Evolutionary conservation across 2,329 filamentous ascomycete species (phyloP).

Genomic region (Colletotrichum sp.): DNA sequence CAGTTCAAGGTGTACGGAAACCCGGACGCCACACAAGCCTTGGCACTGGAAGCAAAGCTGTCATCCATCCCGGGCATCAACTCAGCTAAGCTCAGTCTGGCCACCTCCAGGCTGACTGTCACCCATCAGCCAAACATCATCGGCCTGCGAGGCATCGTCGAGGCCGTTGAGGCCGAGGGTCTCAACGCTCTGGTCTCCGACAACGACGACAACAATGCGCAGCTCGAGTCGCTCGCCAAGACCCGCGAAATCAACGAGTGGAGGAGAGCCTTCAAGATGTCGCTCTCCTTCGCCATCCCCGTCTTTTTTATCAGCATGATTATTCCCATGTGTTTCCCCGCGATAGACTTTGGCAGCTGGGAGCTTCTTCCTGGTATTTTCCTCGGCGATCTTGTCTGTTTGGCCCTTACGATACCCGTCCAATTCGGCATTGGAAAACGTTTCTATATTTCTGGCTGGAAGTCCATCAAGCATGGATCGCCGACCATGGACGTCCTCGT

Average conservation of each 20-base stretch:
- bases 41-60: slow-evolving; percentile 73
- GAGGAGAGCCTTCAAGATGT: slow-evolving; percentile 80
- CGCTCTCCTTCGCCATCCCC: slow-evolving; percentile 81
- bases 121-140: slow-evolving; percentile 73
- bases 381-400: slow-evolving; percentile 85
- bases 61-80: slow-evolving; percentile 71
- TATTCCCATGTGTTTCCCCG: slow-evolving; percentile 82
- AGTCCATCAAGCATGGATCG: slow-evolving; percentile 86
- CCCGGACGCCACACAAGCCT: slow-evolving; percentile 73
- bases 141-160: slow-evolving; percentile 84
- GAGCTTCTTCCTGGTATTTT: slow-evolving; percentile 77
- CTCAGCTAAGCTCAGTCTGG: slow-evolving; percentile 75
- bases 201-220: slow-evolving; percentile 93
- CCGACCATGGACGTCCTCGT: slow-evolving; percentile 99
- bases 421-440: slow-evolving; percentile 96
- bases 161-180: slow-evolving; percentile 79
- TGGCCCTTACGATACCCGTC: slow-evolving; percentile 86
- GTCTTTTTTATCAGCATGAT: slow-evolving; percentile 95
- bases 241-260: slow-evolving; percentile 96
- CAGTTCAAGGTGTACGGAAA: slow-evolving; percentile 87
- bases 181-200: slow-evolving; percentile 91
- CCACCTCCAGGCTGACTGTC: slow-evolving; percentile 76
- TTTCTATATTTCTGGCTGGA: slow-evolving; percentile 93
- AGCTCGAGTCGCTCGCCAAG: slow-evolving; percentile 94
- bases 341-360: slow-evolving; percentile 77